phyloP scores from a whole-genome alignment of 495 filamentous ascomycete genomes.

The Talaromyces stipitatus region DNA sequence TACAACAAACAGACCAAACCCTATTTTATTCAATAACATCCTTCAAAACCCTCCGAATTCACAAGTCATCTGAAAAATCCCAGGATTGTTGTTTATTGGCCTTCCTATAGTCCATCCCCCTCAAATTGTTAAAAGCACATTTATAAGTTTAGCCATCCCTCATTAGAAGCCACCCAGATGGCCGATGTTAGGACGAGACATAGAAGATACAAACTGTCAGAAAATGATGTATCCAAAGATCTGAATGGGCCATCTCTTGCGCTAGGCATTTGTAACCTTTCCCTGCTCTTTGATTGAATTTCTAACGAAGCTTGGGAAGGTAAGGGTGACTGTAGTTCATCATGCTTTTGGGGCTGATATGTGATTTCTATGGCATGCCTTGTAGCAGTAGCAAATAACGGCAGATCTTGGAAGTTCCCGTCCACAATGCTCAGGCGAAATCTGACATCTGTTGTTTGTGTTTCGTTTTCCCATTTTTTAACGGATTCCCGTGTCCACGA shows the following conservation, averaged over 20 bases:
- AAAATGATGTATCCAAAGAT: neutral
- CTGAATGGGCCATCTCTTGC: neutral
- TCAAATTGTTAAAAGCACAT: neutral
- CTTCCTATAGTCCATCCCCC: neutral
- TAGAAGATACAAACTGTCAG: neutral
- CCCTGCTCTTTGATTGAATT: neutral
- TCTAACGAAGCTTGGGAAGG: neutral
- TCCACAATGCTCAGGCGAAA: neutral
- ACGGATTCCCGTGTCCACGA: neutral
- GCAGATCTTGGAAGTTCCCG: neutral
- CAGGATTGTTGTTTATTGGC: neutral
- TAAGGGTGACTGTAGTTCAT: neutral
- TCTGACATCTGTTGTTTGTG: neutral
- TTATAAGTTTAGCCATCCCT: neutral
- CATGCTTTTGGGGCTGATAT: neutral
- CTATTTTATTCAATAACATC: too few relatives aligned
- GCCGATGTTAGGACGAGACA: neutral
- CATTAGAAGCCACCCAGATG: neutral
- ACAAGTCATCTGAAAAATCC: neutral
- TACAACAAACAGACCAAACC: too few relatives aligned
- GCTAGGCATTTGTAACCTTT: neutral
- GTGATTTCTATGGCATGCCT: neutral
- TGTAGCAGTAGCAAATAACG: neutral
- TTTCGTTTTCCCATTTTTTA: neutral
- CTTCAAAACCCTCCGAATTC: too few relatives aligned